Evolutionary conservation across 495 filamentous ascomycete species (phyloP).

Genomic region (Talaromyces stipitatus): DNA sequence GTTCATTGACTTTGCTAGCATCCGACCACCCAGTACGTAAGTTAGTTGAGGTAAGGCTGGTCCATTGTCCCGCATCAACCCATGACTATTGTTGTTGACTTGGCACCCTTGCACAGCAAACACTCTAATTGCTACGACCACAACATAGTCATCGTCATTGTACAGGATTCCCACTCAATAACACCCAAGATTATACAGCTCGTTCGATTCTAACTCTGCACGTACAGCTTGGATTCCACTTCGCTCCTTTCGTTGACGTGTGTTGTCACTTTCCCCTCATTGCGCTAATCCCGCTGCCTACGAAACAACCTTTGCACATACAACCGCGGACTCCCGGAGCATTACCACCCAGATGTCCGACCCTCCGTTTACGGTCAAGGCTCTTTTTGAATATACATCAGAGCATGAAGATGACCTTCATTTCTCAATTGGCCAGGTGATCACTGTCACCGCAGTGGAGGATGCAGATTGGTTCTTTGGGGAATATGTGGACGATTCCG

Average conservation of each 20-base stretch:
- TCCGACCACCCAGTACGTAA: background rate
- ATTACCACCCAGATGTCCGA: conserved; percentile 54
- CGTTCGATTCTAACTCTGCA: background rate
- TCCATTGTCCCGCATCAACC: background rate
- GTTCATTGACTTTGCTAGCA: background rate
- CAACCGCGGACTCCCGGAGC: background rate
- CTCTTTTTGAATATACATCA: conserved; percentile 87
- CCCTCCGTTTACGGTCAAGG: conserved; percentile 87
- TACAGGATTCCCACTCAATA: background rate
- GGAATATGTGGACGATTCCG: conserved; percentile 71
- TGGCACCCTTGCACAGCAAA: background rate
- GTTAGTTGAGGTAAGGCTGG: background rate
- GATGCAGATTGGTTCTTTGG: conserved; percentile 94
- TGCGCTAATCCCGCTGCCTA: conserved; percentile 7
- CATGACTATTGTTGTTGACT: background rate
- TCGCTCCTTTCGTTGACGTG: background rate
- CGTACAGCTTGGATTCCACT: background rate
- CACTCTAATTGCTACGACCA: background rate
- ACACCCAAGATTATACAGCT: background rate
- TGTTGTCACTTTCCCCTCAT: conserved; percentile 2
- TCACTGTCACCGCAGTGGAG: conserved; percentile 87
- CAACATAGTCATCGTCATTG: background rate
- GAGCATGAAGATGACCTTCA: conserved; percentile 88
- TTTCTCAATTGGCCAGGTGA: conserved; percentile 77
- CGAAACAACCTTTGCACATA: background rate